A percentile compares a stretch with the other conserved stretches of the same genome.
These are phyloP conservation scores for Candida pseudoglaebosa DNA, from an alignment of 805 yeast species.

Conservation along the genomic window DNA sequence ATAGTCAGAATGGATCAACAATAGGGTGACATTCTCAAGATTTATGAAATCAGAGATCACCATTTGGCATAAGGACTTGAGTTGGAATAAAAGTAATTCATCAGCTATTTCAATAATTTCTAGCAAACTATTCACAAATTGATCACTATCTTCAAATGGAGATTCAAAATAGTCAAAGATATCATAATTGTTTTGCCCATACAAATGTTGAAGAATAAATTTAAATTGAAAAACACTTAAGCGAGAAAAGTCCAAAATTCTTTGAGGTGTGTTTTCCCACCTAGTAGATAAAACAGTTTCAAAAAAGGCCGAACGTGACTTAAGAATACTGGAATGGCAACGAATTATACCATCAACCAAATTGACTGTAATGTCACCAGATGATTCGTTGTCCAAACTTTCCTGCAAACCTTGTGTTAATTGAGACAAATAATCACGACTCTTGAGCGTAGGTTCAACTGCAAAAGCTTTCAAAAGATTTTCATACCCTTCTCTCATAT, in stretches of 20 bases:
- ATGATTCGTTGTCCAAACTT: constrained; percentile 13
- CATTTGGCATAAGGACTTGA: constrained; percentile 60
- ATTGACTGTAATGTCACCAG: constrained; percentile 41
- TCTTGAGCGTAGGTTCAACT: background rate
- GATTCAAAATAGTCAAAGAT: constrained; percentile 33
- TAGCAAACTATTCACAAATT: constrained; percentile 51
- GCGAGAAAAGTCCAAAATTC: constrained; percentile 39
- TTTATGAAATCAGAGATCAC: constrained; percentile 52
- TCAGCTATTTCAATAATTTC: constrained; percentile 61
- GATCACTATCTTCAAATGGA: constrained; percentile 21
- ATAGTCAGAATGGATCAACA: constrained; percentile 52
- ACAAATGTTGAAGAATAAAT: constrained; percentile 50
- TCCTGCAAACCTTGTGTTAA: background rate
- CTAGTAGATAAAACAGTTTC: constrained; percentile 50
- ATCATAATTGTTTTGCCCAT: constrained; percentile 46
- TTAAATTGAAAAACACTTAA: constrained; percentile 41
- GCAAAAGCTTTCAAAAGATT: constrained; percentile 15
- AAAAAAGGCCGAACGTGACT: constrained; percentile 59
- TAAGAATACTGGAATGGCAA: constrained; percentile 52
- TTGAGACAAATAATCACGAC: background rate
- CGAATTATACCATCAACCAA: constrained; percentile 45
- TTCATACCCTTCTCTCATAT: constrained; percentile 26
- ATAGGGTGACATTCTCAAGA: constrained; percentile 55
- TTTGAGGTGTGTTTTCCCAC: constrained; percentile 42
- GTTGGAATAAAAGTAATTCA: constrained; percentile 54